A percentile compares a stretch with the other conserved stretches of the same genome.
Conservation (phyloP, 148 eudicot genomes). For the Persicaria tinctoria region DNA sequence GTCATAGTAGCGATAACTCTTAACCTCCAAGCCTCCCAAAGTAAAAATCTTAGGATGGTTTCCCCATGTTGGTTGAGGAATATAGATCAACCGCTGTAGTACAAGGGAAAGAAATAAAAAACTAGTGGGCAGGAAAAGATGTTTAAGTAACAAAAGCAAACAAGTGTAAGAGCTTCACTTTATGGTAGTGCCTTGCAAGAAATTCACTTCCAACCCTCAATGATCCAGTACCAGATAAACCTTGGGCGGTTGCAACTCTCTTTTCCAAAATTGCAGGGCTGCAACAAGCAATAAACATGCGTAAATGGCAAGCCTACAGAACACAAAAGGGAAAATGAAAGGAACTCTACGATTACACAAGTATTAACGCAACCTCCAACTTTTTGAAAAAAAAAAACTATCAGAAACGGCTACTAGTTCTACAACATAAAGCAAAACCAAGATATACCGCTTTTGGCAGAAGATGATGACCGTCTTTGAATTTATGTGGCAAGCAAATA, state of each 20-base stretch:
- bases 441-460: not conserved
- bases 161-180: conserved; percentile 37
- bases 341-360: not conserved
- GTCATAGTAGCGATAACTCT: conserved; percentile 80
- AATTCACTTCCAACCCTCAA: conserved; percentile 91
- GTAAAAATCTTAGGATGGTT: conserved; percentile 79
- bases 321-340: not conserved
- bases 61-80: conserved; percentile 95
- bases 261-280: conserved; percentile 87
- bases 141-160: not conserved
- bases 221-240: conserved; percentile 96
- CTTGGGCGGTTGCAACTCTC: conserved; percentile 83
- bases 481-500: not conserved
- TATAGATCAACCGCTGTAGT: conserved; percentile 69
- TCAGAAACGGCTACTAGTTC: not conserved
- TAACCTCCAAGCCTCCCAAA: conserved; percentile 70
- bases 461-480: not conserved
- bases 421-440: not conserved
- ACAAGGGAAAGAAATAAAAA: not conserved
- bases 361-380: not conserved
- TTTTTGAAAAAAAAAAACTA: not conserved
- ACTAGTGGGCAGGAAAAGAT: not conserved
- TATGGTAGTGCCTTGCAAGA: conserved; percentile 81
- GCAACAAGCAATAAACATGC: conserved; percentile 12
- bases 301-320: not conserved